Base-by-base conservation (phyloP, 163 green algal species). In the Trebouxiophyceae sp. region DNA sequence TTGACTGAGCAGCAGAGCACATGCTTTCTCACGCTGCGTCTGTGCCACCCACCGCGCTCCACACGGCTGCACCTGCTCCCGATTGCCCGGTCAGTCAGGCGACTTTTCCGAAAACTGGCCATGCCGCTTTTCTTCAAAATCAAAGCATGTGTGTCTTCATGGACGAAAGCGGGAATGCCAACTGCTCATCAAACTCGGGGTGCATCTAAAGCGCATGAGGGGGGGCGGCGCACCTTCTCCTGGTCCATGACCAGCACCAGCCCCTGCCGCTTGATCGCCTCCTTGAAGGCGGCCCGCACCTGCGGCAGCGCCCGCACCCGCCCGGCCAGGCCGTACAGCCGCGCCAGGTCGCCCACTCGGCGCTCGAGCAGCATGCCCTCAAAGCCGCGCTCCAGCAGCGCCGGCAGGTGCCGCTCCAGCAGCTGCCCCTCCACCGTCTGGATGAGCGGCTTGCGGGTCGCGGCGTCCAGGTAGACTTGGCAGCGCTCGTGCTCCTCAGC, bases 91-190 rank as follows among this genome's bases (percentile, higher is more conserved):
- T n/a, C n/a, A n/a, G n/a, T n/a, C n/a, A n/a, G n/a, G n/a, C n/a
- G n/a, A n/a, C n/a, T n/a, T n/a, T n/a, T n/a, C n/a, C n/a, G n/a
- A n/a, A n/a, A n/a, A n/a, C n/a, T n/a, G n/a, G n/a, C n/a, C n/a
- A n/a, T n/a, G n/a, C n/a, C n/a, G n/a, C n/a, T n/a, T n/a, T n/a
- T n/a, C n/a, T n/a, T n/a, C n/a, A n/a, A n/a, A n/a, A n/a, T n/a
- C n/a, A n/a, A n/a, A n/a, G n/a, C n/a, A n/a, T n/a, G n/a, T n/a
- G n/a, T n/a, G n/a, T n/a, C n/a, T n/a, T n/a, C n/a, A n/a, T n/a
- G n/a, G n/a, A n/a, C n/a, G n/a, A n/a, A n/a, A 98, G 79, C 75
- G 97, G 77, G n/a, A 29, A 47, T 57, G 82, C 60, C 56, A 98
- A 90, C 85, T 97, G 93, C 22, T 95, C 86, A n/a, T 46, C 63